Evolutionary conservation across 1,139 yeast species (phyloP), one percentile per base, ranked within the genome.

Genomic region (Saccharomyces pastorianus): DNA sequence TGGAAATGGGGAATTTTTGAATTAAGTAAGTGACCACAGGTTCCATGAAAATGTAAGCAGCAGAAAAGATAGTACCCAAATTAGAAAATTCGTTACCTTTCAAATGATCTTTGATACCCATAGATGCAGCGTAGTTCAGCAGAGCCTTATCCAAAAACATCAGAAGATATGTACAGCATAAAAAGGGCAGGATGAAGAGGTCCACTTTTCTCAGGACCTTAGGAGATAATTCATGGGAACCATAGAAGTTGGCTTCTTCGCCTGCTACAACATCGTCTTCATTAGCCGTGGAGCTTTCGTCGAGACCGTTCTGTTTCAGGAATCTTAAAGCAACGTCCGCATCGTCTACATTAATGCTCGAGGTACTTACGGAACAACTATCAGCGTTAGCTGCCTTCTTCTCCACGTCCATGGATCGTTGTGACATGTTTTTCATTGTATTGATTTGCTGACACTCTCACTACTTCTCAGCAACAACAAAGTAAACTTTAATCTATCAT

Each of bases 41-140:
- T 50, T 81, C 80, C 38, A 86, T 85, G 56, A 77, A 71, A 51
- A 81, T 81, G 58, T 79, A 80, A 46, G 78, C 70, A 3, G 76
- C 78, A 51, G 74, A 73, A 65, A 84, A 83, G 32, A 82, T 76
- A 1, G 88, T 82, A n/a, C 83, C 80, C 52, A 81, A 70, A 79
- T 86, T 81, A 31, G 76, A 72, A 61, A 74, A 78, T 52, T 76
- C 73, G 49, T 72, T 65, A 5, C 76, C 76, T 9, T 65, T 60
- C 53, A 76, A 59, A 56, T 76, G 73, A 1, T 69, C 63, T 56
- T 73, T 73, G 55, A 84, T 72, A 1, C 87, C 88, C 72, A 80
- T 70, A 0, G 77, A 73, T 17, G 78, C 76, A 6, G 80, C 79
- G 58, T 75, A 76, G 59, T 77, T 77, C 53, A 79, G 65, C 47